Evolutionary conservation across 1,284 basidiomycete genomes (phyloP).

Genomic region (Apiotrichum akiyoshidainum): DNA sequence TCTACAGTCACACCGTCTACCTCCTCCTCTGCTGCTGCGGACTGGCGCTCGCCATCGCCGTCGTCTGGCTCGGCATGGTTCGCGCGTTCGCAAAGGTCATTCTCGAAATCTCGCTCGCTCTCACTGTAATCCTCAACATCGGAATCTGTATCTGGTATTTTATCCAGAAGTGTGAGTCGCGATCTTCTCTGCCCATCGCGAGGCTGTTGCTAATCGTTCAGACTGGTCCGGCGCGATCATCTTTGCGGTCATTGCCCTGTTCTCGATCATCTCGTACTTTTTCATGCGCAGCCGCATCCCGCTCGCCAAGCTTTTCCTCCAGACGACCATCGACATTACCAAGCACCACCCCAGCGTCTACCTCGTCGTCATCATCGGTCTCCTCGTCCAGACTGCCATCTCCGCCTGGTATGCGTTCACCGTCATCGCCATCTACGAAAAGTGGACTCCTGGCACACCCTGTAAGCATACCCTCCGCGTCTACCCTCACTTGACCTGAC

Average conservation of each 20-base stretch:
- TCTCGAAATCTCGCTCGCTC: constrained; percentile 72
- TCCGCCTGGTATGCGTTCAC: constrained; percentile 58
- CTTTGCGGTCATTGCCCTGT: constrained; percentile 66
- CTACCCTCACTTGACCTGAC: not conserved
- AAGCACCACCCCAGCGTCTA: constrained; percentile 80
- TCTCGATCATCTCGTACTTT: constrained; percentile 71
- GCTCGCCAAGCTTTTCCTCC: constrained; percentile 69
- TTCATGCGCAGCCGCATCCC: constrained; percentile 61
- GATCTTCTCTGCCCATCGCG: not conserved
- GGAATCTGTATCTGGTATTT: constrained; percentile 60
- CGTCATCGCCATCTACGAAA: constrained; percentile 59
- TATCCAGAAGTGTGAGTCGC: constrained; percentile 59
- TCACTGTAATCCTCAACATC: constrained; percentile 70
- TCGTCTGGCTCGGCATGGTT: constrained; percentile 47
- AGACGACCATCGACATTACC: constrained; percentile 72
- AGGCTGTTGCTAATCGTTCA: constrained; percentile 14
- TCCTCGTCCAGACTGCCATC: constrained; percentile 67
- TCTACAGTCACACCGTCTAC: constrained; percentile 57
- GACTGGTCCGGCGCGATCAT: constrained; percentile 60
- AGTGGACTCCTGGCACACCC: constrained; percentile 71
- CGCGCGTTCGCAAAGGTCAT: constrained; percentile 72
- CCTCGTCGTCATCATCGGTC: constrained; percentile 67
- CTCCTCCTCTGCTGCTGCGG: constrained; percentile 67
- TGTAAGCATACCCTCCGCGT: constrained; percentile 51
- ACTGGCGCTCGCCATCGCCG: constrained; percentile 58